These are phyloP conservation scores for Sporothrix luriei DNA, from an alignment of 2,329 filamentous ascomycete species.

Conservation along the genomic window DNA sequence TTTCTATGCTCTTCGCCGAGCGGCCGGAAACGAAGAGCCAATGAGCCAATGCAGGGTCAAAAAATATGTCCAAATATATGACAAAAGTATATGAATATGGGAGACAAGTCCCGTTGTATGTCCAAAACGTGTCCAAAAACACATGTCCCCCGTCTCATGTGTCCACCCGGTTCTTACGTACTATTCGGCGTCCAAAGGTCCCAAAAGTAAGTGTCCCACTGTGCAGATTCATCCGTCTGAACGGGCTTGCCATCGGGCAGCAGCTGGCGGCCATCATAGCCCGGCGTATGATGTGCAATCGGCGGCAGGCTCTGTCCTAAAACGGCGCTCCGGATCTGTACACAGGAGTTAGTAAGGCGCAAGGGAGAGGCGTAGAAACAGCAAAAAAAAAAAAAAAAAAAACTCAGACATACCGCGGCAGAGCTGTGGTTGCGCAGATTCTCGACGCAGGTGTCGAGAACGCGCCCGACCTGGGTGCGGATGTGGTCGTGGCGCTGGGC, in stretches of 20 bases:
- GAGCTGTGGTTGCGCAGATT: constrained; percentile 31
- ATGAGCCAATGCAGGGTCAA: constrained; percentile 1
- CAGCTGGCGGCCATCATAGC: constrained; percentile 29
- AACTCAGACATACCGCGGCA: constrained; percentile 27
- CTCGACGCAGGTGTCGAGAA: constrained; percentile 35
- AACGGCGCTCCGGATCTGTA: constrained; percentile 29
- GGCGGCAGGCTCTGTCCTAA: constrained; percentile 15
- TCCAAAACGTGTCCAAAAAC: background rate
- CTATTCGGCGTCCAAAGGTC: constrained; percentile 25
- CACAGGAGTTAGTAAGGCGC: background rate
- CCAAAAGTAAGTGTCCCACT: constrained; percentile 30
- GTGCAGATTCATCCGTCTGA: constrained; percentile 15
- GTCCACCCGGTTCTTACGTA: background rate
- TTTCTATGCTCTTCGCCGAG: constrained; percentile 3
- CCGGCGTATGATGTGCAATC: constrained; percentile 13
- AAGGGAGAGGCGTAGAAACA: background rate
- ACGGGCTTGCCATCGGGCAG: background rate
- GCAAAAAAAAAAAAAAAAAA: background rate
- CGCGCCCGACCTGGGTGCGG: constrained; percentile 33
- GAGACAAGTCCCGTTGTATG: background rate
- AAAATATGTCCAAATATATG: constrained; percentile 7
- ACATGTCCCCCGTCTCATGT: background rate
- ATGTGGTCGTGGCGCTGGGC: constrained; percentile 36
- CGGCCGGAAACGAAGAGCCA: constrained; percentile 4
- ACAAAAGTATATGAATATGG: background rate